Percentiles rank a stretch among this genome's conserved stretches.
Conservation (phyloP, 345 rosid species). For the Gossypium turneri region DNA sequence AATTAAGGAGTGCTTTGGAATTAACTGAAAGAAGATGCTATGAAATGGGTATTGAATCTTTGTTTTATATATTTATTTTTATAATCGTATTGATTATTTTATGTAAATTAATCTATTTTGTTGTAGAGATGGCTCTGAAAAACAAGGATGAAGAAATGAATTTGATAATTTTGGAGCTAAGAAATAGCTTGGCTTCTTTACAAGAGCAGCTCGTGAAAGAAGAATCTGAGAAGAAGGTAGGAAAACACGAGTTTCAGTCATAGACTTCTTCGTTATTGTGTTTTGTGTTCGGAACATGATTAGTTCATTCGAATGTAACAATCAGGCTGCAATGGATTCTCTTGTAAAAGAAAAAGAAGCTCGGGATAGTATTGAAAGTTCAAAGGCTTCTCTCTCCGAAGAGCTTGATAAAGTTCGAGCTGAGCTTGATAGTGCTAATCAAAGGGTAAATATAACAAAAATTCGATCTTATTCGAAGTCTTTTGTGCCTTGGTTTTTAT, state of each 20-base stretch:
- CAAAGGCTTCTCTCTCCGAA: slow-evolving; percentile 65
- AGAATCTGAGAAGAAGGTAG: slow-evolving; percentile 81
- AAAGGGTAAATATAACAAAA: slow-evolving; percentile 58
- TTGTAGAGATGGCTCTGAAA: slow-evolving; percentile 56
- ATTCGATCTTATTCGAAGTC: background rate
- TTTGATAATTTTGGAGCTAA: slow-evolving; percentile 78
- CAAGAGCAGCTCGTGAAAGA: slow-evolving; percentile 72
- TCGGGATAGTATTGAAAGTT: slow-evolving; percentile 48
- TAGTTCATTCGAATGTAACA: slow-evolving; percentile 10
- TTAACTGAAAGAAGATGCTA: slow-evolving; percentile 57
- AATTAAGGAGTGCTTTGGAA: slow-evolving; percentile 62
- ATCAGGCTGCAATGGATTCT: slow-evolving; percentile 71
- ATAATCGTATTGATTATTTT: background rate
- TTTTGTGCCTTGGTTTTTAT: background rate
- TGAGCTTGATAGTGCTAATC: slow-evolving; percentile 87
- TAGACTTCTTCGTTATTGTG: background rate
- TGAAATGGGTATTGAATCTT: slow-evolving; percentile 60
- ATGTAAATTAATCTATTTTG: slow-evolving; percentile 23
- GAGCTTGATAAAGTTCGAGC: slow-evolving; percentile 78
- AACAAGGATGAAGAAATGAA: slow-evolving; percentile 90
- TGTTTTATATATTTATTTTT: background rate
- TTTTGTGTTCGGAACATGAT: slow-evolving; percentile 2
- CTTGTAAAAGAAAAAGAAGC: slow-evolving; percentile 77
- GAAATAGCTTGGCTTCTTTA: slow-evolving; percentile 54
- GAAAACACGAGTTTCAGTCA: slow-evolving; percentile 13